Conservation (phyloP, 768 basidiomycete genomes). For the Tephrocybe sp. region DNA sequence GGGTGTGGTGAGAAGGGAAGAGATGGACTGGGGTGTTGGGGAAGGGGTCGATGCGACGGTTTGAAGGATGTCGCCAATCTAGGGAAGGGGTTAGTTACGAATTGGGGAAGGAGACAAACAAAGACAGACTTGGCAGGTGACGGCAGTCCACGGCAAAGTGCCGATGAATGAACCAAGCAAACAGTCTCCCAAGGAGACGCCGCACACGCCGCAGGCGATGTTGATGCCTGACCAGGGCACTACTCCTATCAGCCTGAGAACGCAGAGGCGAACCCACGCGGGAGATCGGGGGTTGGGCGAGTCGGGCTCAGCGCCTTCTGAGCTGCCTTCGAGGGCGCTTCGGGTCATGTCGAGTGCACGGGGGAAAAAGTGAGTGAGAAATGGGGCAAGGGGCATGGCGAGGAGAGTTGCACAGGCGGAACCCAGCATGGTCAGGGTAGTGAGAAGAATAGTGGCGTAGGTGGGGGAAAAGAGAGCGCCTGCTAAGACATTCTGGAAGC, state of each 20-base stretch:
- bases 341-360: conserved; percentile 84
- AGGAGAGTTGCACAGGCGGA: conserved; percentile 81
- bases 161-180: conserved; percentile 83
- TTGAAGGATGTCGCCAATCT: conserved; percentile 88
- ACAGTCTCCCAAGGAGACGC: conserved; percentile 74
- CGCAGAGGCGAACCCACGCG: conserved; percentile 83
- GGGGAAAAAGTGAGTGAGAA: conserved; percentile 80
- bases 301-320: conserved; percentile 40
- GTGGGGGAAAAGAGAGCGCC: conserved; percentile 85
- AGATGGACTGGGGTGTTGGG: conserved; percentile 74
- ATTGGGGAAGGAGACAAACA: conserved; percentile 17
- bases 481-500: conserved; percentile 78
- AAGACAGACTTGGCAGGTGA: conserved; percentile 76
- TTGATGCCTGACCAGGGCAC: conserved; percentile 98
- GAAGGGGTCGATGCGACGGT: conserved; percentile 75
- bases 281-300: conserved; percentile 38
- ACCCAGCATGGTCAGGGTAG: conserved; percentile 83
- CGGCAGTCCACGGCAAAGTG: conserved; percentile 85
- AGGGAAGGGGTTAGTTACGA: conserved; percentile 16
- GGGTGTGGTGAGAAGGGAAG: conserved; percentile 81
- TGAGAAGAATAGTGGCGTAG: conserved; percentile 78
- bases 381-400: conserved; percentile 80
- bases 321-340: conserved; percentile 70
- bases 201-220: conserved; percentile 91
- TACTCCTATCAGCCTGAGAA: conserved; percentile 87